Conservation (phyloP, 768 basidiomycete genomes). For the Daedaleopsis nitida region DNA sequence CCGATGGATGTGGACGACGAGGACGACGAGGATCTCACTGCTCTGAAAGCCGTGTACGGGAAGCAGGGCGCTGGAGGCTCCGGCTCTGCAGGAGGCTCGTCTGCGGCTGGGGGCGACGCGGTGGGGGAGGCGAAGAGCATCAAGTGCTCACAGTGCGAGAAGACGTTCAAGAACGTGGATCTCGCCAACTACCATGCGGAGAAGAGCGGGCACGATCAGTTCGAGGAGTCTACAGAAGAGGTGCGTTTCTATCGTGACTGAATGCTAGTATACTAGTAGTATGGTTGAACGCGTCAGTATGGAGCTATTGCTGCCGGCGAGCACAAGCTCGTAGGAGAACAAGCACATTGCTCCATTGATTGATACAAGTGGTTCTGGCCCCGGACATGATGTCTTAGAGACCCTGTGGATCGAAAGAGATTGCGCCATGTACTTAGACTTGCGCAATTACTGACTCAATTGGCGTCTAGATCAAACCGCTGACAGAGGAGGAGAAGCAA, state of each 20-base stretch:
- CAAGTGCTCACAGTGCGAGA: slow-evolving; percentile 82
- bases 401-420: too few species aligned
- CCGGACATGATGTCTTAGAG: too few species aligned
- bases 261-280: neutral
- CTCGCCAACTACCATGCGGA: slow-evolving; percentile 93
- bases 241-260: slow-evolving; percentile 44
- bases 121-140: slow-evolving; percentile 57
- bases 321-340: too few species aligned
- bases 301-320: neutral
- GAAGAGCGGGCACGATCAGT: slow-evolving; percentile 93
- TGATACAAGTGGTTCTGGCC: too few species aligned
- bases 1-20: slow-evolving; percentile 55
- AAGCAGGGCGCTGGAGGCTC: slow-evolving; percentile 37
- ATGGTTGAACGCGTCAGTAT: too few species aligned
- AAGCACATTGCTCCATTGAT: too few species aligned
- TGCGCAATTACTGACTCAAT: neutral
- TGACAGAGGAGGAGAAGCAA: slow-evolving; percentile 94
- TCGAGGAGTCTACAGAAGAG: slow-evolving; percentile 95
- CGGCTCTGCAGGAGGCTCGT: slow-evolving; percentile 27
- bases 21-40: slow-evolving; percentile 73
- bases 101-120: slow-evolving; percentile 51
- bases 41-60: slow-evolving; percentile 52
- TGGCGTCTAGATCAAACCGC: slow-evolving; percentile 72
- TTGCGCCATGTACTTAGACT: too few species aligned
- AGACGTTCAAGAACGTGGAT: slow-evolving; percentile 83